Evolutionary conservation across 257 asterid species (phyloP).

Genomic region (Echites panduratus): DNA sequence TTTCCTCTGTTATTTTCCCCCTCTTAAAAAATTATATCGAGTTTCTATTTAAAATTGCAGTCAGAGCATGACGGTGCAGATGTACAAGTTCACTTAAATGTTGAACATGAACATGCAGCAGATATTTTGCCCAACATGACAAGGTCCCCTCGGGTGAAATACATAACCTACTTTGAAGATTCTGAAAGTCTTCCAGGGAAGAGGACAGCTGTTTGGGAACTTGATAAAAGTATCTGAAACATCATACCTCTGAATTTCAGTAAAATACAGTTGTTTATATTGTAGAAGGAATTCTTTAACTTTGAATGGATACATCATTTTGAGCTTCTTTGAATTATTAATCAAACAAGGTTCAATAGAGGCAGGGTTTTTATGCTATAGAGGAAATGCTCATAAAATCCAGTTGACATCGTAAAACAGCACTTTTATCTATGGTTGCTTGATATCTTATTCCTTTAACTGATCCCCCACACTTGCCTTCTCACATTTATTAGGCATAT

Average conservation of each 20-base stretch:
- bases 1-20: not conserved
- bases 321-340: not conserved
- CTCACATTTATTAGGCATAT: not conserved
- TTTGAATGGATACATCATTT: not conserved
- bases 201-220: constrained; percentile 99
- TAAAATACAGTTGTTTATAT: not conserved
- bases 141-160: constrained; percentile 72
- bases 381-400: not conserved
- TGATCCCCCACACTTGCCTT: no score
- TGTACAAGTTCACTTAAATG: constrained; percentile 75
- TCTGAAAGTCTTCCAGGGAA: constrained; percentile 89
- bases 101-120: constrained; percentile 64
- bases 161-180: constrained; percentile 96
- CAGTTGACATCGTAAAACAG: not conserved
- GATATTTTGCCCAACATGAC: constrained; percentile 92
- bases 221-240: constrained; percentile 69
- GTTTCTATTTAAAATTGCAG: constrained; percentile 40
- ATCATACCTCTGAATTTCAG: constrained; percentile 14
- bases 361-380: not conserved
- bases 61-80: constrained; percentile 95
- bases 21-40: not conserved
- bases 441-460: not conserved
- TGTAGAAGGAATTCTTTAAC: not conserved
- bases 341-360: not conserved
- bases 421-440: not conserved